Conservation (phyloP, 2,329 filamentous ascomycete species). For the Atkinsonella hypoxylon region DNA sequence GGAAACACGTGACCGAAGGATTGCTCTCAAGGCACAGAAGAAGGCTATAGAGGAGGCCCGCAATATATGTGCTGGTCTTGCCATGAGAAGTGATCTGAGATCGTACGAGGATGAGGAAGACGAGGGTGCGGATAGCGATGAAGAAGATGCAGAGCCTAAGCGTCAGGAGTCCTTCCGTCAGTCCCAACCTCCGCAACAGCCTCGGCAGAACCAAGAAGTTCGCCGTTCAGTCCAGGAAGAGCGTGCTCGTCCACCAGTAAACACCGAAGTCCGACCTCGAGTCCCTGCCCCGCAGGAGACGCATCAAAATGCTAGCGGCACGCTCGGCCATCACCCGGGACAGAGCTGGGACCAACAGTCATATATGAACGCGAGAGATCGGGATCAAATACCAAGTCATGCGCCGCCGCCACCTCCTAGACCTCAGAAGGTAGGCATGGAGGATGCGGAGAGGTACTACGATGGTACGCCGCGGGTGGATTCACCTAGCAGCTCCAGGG, state of each 20-base stretch:
- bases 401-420: constrained; percentile 25
- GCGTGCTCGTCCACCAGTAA: neutral
- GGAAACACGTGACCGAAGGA: constrained; percentile 37
- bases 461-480: constrained; percentile 15
- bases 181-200: constrained; percentile 8
- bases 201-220: neutral
- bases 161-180: neutral
- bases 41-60: constrained; percentile 38
- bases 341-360: constrained; percentile 6
- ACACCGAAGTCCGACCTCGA: constrained; percentile 10
- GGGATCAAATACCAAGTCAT: constrained; percentile 16
- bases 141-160: constrained; percentile 14
- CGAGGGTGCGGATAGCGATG: constrained; percentile 19
- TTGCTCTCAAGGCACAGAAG: constrained; percentile 35
- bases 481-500: constrained; percentile 7
- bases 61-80: constrained; percentile 35
- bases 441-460: constrained; percentile 22
- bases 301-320: constrained; percentile 10
- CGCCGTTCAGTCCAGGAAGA: constrained; percentile 6
- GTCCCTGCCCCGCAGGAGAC: constrained; percentile 12
- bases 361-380: constrained; percentile 14
- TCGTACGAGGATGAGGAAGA: constrained; percentile 25
- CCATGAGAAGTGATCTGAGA: constrained; percentile 39
- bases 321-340: constrained; percentile 12
- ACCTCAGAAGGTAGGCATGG: constrained; percentile 24